These are phyloP conservation scores for Tricholoma furcatifolium DNA, from an alignment of 768 basidiomycete species.

Conservation along the genomic window DNA sequence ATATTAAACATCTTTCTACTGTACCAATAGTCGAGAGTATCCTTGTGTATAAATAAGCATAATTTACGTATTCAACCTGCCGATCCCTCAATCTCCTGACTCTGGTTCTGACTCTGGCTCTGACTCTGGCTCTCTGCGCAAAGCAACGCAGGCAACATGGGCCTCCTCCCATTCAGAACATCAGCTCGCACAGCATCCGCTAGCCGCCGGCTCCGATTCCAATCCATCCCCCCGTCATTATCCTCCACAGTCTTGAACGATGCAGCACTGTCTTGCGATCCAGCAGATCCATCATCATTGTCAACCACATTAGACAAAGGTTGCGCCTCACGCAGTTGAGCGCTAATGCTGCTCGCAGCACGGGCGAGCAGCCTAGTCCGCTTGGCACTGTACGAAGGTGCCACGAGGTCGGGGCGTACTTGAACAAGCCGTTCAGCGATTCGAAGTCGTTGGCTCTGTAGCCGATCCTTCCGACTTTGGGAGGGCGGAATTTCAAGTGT, in stretches of 20 bases:
- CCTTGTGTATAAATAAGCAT: background rate
- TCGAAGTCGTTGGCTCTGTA: constrained; percentile 21
- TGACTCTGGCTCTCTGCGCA: constrained; percentile 28
- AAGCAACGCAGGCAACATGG: constrained; percentile 26
- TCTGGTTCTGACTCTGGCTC: constrained; percentile 7
- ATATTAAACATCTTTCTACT: too few relatives aligned
- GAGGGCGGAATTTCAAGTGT: background rate
- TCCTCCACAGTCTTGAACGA: constrained; percentile 28
- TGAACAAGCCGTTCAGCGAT: constrained; percentile 40
- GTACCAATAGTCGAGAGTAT: background rate
- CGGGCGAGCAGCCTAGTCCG: constrained; percentile 21
- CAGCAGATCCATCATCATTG: background rate
- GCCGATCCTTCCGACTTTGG: constrained; percentile 9
- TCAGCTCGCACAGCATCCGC: constrained; percentile 28
- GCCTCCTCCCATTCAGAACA: constrained; percentile 26
- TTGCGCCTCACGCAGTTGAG: background rate
- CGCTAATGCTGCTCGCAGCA: background rate
- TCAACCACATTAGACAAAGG: background rate
- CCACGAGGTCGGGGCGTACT: constrained; percentile 43
- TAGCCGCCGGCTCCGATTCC: constrained; percentile 33
- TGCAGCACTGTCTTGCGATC: background rate
- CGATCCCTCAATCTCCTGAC: background rate
- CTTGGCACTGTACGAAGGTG: constrained; percentile 27
- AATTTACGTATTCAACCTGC: background rate
- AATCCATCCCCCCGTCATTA: constrained; percentile 31